Evolutionary conservation across 2,329 filamentous ascomycete genomes (phyloP).

Genomic region (Fonsecaea pedrosoi): DNA sequence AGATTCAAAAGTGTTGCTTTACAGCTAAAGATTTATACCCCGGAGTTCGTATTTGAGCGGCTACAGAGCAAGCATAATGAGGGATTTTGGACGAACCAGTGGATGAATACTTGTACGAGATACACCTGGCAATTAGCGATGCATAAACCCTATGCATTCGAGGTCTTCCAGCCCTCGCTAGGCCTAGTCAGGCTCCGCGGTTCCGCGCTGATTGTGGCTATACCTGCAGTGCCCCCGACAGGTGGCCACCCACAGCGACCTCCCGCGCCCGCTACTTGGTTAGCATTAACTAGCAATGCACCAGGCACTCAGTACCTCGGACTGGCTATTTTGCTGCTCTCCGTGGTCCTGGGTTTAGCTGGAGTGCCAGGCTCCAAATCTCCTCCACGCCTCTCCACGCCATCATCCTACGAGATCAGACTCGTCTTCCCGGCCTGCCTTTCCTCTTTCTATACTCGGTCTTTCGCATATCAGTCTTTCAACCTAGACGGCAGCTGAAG

Average conservation of each 20-base stretch:
- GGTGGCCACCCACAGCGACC: background rate
- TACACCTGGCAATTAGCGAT: background rate
- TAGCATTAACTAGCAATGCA: no score
- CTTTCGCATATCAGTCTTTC: background rate
- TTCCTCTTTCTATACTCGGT: background rate
- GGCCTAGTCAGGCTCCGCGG: conserved; percentile 38
- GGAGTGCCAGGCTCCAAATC: background rate
- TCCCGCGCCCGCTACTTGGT: background rate
- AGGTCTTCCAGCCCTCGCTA: conserved; percentile 27
- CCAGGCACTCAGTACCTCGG: no score
- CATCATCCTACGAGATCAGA: background rate
- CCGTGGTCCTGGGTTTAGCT: background rate
- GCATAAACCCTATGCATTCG: background rate
- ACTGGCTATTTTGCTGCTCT: background rate
- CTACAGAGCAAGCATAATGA: no score
- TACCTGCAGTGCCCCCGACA: conserved; percentile 24
- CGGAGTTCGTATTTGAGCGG: no score
- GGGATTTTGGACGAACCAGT: no score
- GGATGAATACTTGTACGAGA: background rate
- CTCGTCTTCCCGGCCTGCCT: background rate
- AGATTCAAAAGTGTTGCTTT: no score
- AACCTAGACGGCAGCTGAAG: background rate
- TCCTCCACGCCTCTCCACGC: background rate
- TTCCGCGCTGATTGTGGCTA: conserved; percentile 46
- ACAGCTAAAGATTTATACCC: no score